Percentiles rank a stretch among this genome's conserved stretches.
phyloP scores from a whole-genome alignment of 495 filamentous ascomycete genomes.

The Annulohypoxylon maeteangense region DNA sequence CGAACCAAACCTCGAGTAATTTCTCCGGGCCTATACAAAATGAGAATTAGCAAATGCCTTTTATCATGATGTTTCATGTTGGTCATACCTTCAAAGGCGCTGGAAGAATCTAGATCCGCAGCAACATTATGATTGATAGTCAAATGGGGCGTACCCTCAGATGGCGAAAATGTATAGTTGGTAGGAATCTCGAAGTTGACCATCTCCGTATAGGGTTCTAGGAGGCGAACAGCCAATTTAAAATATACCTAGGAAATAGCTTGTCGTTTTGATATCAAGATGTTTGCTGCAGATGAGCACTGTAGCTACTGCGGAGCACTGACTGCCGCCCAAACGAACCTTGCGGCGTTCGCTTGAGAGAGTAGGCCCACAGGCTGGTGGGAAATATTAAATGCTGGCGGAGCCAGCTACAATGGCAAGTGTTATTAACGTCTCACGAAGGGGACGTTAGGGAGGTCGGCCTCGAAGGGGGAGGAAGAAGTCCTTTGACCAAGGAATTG shows the following conservation, averaged over 20 bases:
- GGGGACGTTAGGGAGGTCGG: conserved; percentile 86
- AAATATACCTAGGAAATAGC: conserved; percentile 6
- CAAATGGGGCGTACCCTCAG: conserved; percentile 82
- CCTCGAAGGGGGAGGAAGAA: conserved; percentile 84
- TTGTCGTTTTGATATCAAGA: conserved; percentile 34
- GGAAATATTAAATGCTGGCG: conserved; percentile 59
- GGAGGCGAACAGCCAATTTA: conserved; percentile 22
- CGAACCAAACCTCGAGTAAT: conserved; percentile 98
- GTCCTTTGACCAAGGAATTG: conserved; percentile 85
- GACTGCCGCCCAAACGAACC: conserved; percentile 90
- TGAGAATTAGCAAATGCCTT: neutral
- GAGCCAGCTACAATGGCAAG: conserved; percentile 65
- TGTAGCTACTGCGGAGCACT: conserved; percentile 68
- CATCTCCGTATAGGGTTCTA: conserved; percentile 69
- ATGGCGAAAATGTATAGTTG: conserved; percentile 82
- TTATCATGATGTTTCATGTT: neutral
- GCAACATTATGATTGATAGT: conserved; percentile 98
- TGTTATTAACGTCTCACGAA: conserved; percentile 63
- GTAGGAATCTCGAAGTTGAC: conserved; percentile 81
- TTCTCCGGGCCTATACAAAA: conserved; percentile 83
- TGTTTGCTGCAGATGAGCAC: conserved; percentile 40
- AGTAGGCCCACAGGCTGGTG: conserved; percentile 89
- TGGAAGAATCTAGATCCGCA: conserved; percentile 92
- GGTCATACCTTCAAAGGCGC: conserved; percentile 89
- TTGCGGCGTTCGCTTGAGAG: conserved; percentile 88